Evolutionary conservation across 1,284 basidiomycete species (phyloP).

Genomic region (Ustilago trichophora): DNA sequence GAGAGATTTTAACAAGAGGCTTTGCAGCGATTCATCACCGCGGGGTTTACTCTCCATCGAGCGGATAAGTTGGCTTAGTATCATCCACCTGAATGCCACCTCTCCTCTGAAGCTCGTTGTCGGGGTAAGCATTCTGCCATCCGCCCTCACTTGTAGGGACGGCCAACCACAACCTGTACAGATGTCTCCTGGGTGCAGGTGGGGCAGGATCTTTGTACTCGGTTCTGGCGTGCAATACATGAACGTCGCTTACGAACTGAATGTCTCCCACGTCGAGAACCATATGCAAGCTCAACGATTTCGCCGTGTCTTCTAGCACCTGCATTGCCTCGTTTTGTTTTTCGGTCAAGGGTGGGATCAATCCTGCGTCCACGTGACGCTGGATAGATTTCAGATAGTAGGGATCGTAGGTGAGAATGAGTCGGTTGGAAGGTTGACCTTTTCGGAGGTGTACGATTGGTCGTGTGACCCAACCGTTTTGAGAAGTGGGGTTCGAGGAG

Average conservation of each 20-base stretch:
- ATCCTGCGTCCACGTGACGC: slow-evolving; percentile 66
- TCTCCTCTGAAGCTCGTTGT: slow-evolving; percentile 64
- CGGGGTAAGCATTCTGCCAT: slow-evolving; percentile 67
- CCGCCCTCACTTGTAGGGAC: slow-evolving; percentile 67
- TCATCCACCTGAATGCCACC: slow-evolving; percentile 66
- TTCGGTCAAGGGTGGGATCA: slow-evolving; percentile 65
- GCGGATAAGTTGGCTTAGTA: slow-evolving; percentile 66
- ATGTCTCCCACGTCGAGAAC: slow-evolving; percentile 68
- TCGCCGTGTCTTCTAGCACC: slow-evolving; percentile 68
- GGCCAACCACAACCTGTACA: slow-evolving; percentile 69
- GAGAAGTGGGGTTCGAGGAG: slow-evolving; percentile 1
- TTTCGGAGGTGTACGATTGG: slow-evolving; percentile 48
- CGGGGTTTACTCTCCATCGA: slow-evolving; percentile 68
- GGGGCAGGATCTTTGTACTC: slow-evolving; percentile 68
- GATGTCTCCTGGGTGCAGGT: slow-evolving; percentile 67
- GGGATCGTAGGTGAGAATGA: slow-evolving; percentile 58
- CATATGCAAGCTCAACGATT: slow-evolving; percentile 68
- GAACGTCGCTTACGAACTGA: slow-evolving; percentile 54
- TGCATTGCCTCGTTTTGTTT: slow-evolving; percentile 68
- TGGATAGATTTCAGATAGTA: slow-evolving; percentile 61
- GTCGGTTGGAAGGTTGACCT: slow-evolving; percentile 41
- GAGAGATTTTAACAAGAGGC: too few relatives aligned
- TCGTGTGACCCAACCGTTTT: slow-evolving; percentile 22
- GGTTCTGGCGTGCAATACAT: slow-evolving; percentile 68
- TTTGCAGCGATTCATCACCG: too few relatives aligned